Evolutionary conservation across 2,329 filamentous ascomycete genomes (phyloP), one percentile per base, ranked within the genome.

Genomic region (Aspergillus eucalypticola): DNA sequence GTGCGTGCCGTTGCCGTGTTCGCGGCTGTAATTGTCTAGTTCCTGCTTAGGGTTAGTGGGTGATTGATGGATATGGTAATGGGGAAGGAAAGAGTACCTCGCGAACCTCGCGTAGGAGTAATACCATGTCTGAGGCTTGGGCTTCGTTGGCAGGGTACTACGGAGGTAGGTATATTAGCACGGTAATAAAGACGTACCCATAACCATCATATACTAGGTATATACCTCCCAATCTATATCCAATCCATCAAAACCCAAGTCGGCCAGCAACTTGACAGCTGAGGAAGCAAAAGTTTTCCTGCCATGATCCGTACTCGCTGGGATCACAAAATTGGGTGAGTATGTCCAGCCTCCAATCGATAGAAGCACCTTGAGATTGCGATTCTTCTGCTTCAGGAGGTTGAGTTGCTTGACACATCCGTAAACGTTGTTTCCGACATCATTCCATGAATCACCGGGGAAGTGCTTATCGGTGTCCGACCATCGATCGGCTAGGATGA

Each of bases 321-420:
- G 89, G n/a, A 73, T 77, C 2, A 83, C 80, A 76, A 96, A 95
- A 77, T 94, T 93, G 75, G 84, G 75, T 2, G 87, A 89, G 73
- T 89, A 90, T 0, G 86, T 90, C 87, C 88, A 95, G 15, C 92
- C 92, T 42, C 92, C 92, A 61, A 96, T 91, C 56, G 89, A 92
- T 4, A 97, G 84, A 11, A 97, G 83, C 3, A 89, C 83, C 76
- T 96, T 96, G 59, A 96, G 76, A 55, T 90, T 86, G 19, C 91
- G 86, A 73, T 96, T 86, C 66, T 82, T 78, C 76, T 92, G 88
- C 81, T 96, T 96, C 55, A 90, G 82, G 1, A 91, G 66, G 73
- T 84, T 91, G 1, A 96, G 79, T 71, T 94, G 90, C 77, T 92
- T 92, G 64, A 92, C 75, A 70, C 86, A 89, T 42, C 92, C 92